Percentiles rank a stretch among this genome's conserved stretches.
These are phyloP conservation scores for Capsicum pubescens DNA, from an alignment of 257 asterid species.

Conservation along the genomic window DNA sequence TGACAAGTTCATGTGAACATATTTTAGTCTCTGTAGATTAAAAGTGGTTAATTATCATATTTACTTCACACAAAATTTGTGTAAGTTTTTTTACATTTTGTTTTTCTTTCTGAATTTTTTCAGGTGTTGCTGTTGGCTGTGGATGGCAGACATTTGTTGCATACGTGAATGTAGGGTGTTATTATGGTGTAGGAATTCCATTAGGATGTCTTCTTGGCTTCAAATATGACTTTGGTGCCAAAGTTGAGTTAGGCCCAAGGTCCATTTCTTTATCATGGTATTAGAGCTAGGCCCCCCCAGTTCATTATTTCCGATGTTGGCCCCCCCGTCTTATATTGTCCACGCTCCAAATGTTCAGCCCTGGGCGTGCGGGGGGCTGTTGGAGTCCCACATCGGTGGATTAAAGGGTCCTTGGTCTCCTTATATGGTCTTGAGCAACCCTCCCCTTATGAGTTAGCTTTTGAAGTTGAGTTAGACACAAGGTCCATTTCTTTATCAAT, in stretches of 20 bases:
- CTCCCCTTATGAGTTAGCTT: no score
- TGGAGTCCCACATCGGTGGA: no score
- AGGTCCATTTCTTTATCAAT: no score
- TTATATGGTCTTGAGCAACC: no score
- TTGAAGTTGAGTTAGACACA: no score
- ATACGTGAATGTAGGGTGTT: conserved; percentile 68
- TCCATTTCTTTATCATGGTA: no score
- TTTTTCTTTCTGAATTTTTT: neutral
- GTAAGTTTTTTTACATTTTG: neutral
- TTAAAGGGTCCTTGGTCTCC: no score
- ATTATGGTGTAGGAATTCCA: conserved; percentile 48
- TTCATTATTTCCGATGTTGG: no score
- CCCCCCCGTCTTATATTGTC: no score
- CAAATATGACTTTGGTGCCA: conserved; percentile 58
- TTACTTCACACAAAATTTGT: neutral
- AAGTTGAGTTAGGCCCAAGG: conserved; percentile 41
- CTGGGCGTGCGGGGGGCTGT: no score
- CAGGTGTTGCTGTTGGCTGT: conserved; percentile 85
- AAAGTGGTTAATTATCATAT: neutral
- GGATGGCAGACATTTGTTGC: conserved; percentile 88
- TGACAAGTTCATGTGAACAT: neutral
- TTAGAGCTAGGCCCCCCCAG: no score
- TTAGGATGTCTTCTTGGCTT: conserved; percentile 60
- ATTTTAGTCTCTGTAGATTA: neutral
- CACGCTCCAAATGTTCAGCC: no score